Conservation (phyloP, 352 stramenopile species). For the Phytophthora parvispora region DNA sequence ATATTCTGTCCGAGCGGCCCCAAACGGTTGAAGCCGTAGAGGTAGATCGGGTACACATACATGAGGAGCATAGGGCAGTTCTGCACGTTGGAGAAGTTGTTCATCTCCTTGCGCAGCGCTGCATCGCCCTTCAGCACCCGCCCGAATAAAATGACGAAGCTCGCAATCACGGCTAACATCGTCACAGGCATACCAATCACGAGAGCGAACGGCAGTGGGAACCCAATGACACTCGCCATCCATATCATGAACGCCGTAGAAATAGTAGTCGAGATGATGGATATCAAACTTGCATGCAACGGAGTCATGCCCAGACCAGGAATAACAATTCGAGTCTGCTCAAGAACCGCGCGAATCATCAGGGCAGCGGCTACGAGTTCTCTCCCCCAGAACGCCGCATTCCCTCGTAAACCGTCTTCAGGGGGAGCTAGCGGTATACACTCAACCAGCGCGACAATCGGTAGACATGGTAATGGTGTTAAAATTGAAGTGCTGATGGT, state of each 20-base stretch:
- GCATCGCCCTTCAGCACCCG: neutral
- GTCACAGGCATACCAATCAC: neutral
- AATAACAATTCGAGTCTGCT: neutral
- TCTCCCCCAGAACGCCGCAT: neutral
- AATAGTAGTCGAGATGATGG: neutral
- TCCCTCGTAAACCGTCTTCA: neutral
- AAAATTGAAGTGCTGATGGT: neutral
- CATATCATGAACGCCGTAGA: neutral
- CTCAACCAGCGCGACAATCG: neutral
- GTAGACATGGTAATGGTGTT: neutral
- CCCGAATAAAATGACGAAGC: neutral
- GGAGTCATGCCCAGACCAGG: neutral
- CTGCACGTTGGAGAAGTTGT: neutral
- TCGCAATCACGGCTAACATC: neutral
- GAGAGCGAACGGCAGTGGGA: neutral
- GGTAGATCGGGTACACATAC: neutral
- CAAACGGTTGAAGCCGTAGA: neutral
- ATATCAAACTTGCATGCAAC: neutral
- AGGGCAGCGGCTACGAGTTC: neutral
- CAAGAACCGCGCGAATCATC: neutral
- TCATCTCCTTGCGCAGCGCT: neutral
- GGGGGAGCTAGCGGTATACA: neutral
- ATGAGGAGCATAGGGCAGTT: neutral
- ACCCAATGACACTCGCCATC: neutral
- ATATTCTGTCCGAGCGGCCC: neutral